Evolutionary conservation across 192 early-diverging fungal genomes (phyloP).

Genomic region (Jimgerdemannia lactiflua): DNA sequence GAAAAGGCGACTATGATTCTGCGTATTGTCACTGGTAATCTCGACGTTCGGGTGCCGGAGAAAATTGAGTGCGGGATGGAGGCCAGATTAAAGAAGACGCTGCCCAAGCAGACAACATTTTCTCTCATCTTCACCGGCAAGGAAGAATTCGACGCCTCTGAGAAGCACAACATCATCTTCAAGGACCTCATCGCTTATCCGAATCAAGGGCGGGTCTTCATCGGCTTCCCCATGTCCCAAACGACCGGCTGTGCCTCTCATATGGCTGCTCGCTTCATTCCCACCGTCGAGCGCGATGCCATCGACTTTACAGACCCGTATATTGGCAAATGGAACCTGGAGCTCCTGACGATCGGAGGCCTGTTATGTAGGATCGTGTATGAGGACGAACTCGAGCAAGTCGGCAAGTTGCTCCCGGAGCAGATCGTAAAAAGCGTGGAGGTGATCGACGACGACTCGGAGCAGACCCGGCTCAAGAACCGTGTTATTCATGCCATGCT

Average conservation of each 20-base stretch:
- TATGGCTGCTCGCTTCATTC: constrained; percentile 81
- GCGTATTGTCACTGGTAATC: constrained; percentile 8
- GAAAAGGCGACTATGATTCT: neutral
- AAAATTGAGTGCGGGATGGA: constrained; percentile 73
- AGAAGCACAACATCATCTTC: too few relatives aligned
- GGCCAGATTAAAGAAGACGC: constrained; percentile 80
- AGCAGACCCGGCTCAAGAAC: constrained; percentile 58
- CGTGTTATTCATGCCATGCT: constrained; percentile 62
- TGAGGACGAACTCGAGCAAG: constrained; percentile 70
- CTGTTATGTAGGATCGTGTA: constrained; percentile 70
- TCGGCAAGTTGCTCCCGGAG: too few relatives aligned
- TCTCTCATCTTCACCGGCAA: constrained; percentile 72
- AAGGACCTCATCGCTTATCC: constrained; percentile 47
- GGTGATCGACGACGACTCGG: constrained; percentile 14
- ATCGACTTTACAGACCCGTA: constrained; percentile 87
- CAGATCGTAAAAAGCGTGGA: constrained; percentile 31
- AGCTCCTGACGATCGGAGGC: constrained; percentile 70
- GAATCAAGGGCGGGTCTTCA: constrained; percentile 82
- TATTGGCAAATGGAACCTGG: constrained; percentile 77
- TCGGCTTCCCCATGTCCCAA: constrained; percentile 89
- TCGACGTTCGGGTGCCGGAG: neutral
- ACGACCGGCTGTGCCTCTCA: constrained; percentile 85
- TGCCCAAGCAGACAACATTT: constrained; percentile 66
- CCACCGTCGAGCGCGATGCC: constrained; percentile 87
- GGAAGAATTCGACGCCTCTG: constrained; percentile 73